Evolutionary conservation across 441 rosid species (phyloP).

Genomic region (Erodium texanum): DNA sequence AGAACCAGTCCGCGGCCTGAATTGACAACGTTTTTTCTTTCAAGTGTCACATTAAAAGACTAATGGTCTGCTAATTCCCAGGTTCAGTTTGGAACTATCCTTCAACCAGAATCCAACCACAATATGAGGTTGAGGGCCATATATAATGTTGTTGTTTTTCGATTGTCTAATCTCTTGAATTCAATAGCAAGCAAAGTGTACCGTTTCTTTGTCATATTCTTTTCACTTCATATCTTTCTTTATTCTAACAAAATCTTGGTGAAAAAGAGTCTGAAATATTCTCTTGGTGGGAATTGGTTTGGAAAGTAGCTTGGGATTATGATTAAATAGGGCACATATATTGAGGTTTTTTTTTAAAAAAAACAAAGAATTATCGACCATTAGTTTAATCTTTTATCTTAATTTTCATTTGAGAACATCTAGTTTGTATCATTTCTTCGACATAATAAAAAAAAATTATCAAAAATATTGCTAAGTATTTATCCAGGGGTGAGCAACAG

Average conservation of each 20-base stretch:
- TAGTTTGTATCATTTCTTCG: no score
- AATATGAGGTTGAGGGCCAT: background rate
- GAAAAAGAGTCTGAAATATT: background rate
- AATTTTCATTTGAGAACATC: no score
- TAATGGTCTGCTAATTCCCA: background rate
- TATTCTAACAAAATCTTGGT: background rate
- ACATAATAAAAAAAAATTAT: no score
- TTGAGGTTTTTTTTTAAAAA: no score
- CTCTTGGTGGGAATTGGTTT: no score
- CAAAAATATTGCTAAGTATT: no score
- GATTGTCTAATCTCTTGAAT: background rate
- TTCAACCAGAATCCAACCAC: background rate
- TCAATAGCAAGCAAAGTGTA: background rate
- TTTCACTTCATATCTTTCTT: background rate
- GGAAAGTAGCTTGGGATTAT: no score
- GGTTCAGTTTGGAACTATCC: background rate
- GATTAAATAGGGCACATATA: no score
- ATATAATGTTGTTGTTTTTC: no score
- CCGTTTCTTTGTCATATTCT: background rate
- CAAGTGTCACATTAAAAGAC: background rate
- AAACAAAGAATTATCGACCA: no score
- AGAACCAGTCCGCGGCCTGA: background rate
- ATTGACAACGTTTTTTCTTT: background rate
- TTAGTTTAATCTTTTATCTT: no score
- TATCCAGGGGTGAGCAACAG: no score